phyloP scores from a whole-genome alignment of 129 eudicot genomes.

The Solidago caesia region DNA sequence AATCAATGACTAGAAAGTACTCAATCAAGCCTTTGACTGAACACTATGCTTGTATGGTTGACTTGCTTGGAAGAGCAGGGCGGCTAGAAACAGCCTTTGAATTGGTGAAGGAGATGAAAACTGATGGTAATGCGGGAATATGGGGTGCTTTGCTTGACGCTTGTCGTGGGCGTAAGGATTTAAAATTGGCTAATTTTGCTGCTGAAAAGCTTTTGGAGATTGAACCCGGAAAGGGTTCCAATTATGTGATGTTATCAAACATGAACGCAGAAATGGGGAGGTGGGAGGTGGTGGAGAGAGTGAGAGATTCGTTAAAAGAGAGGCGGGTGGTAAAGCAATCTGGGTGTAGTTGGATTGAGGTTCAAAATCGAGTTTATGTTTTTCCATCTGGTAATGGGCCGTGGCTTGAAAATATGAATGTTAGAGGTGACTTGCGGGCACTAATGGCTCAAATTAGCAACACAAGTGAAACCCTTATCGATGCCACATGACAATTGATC shows the following conservation, averaged over 20 bases:
- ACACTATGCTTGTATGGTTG: slow-evolving; percentile 56
- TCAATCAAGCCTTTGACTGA: slow-evolving; percentile 45
- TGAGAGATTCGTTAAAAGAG: slow-evolving; percentile 43
- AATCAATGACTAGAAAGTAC: slow-evolving; percentile 38
- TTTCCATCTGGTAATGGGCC: slow-evolving; percentile 36
- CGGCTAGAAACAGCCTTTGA: slow-evolving; percentile 44
- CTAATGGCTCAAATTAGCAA: slow-evolving; percentile 25
- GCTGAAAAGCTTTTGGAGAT: slow-evolving; percentile 46
- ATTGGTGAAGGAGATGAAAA: slow-evolving; percentile 41
- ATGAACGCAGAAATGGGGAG: slow-evolving; percentile 48
- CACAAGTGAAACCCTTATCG: slow-evolving; percentile 3
- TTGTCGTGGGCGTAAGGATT: slow-evolving; percentile 37
- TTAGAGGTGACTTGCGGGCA: slow-evolving; percentile 15
- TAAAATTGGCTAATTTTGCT: slow-evolving; percentile 46
- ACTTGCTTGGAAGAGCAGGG: slow-evolving; percentile 65
- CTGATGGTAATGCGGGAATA: slow-evolving; percentile 38
- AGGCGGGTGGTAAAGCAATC: slow-evolving; percentile 41
- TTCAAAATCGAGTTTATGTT: slow-evolving; percentile 36
- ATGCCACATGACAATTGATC: neutral
- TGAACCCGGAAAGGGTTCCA: slow-evolving; percentile 49
- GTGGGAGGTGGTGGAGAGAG: slow-evolving; percentile 58
- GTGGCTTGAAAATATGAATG: slow-evolving; percentile 7
- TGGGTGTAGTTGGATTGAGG: slow-evolving; percentile 67
- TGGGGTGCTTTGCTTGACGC: slow-evolving; percentile 64
- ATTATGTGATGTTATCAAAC: slow-evolving; percentile 47